Evolutionary conservation across 768 basidiomycete genomes (phyloP).

Genomic region (Termitomyces sp.): DNA sequence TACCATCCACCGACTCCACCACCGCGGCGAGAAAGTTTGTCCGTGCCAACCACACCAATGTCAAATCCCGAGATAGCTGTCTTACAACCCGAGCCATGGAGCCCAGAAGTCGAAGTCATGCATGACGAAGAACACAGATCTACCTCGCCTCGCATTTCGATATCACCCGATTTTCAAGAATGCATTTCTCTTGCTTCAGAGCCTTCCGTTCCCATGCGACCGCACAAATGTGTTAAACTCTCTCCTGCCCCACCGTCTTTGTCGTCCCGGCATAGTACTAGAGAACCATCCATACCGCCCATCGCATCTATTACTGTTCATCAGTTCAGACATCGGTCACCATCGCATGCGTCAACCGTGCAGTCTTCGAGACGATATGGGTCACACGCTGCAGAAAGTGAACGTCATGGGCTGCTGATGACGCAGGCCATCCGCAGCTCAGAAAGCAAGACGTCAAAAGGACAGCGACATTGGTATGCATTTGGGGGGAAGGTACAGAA

Average conservation of each 20-base stretch:
- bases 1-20: background rate
- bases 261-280: slow-evolving; percentile 6
- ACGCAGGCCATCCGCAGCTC: slow-evolving; percentile 49
- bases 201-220: slow-evolving; percentile 1
- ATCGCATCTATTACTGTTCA: slow-evolving; percentile 21
- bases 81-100: slow-evolving; percentile 6
- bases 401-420: slow-evolving; percentile 28
- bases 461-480: slow-evolving; percentile 49
- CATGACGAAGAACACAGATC: background rate
- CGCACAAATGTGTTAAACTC: slow-evolving; percentile 14
- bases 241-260: slow-evolving; percentile 5
- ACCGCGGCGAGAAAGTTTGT: background rate
- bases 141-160: background rate
- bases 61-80: slow-evolving; percentile 27
- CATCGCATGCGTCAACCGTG: slow-evolving; percentile 13
- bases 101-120: slow-evolving; percentile 7
- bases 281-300: slow-evolving; percentile 23
- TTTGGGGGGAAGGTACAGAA: slow-evolving; percentile 59
- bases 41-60: slow-evolving; percentile 17
- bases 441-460: slow-evolving; percentile 41
- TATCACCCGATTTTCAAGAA: slow-evolving; percentile 5
- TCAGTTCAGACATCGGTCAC: slow-evolving; percentile 9
- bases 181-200: background rate
- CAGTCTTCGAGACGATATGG: slow-evolving; percentile 12
- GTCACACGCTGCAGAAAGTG: slow-evolving; percentile 15